Base-by-base conservation (phyloP, 176 grass and related monocot species). In the Bromus sterilis region DNA sequence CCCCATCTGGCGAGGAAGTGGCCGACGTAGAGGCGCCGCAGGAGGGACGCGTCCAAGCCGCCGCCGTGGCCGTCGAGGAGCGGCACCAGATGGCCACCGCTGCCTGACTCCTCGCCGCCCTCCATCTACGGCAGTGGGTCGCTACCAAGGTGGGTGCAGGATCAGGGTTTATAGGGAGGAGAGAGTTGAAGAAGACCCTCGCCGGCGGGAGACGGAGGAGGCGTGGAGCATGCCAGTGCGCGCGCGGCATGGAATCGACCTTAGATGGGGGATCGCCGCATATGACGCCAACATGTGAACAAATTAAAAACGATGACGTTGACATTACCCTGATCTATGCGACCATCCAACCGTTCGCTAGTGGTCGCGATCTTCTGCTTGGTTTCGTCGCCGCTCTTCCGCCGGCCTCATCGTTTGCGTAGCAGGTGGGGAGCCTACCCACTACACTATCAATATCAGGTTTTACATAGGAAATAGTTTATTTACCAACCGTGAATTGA, bases 1-100 rank as follows among this genome's bases (percentile, higher is more conserved):
- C 88, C 86, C 95, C 95, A 98, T 89, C 92, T 86, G 7, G 92
- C 86, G 20, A 98, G 93, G 66, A 91, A 92, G 79, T 98, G 95
- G 11, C 90, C 92, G 33, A 80, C 72, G 71, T 93, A 98, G 86
- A 95, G 89, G 44, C 88, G 76, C n/a, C 79, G 86, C 67, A 93
- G 79, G 55, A 95, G 84, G 4, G 79, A 78, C 21, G 40, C 71
- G 16, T 93, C 21, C 51, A 70, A 60, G 7, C 26, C 9, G 4
- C 16, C 35, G 46, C 21, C 43, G 9, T 13, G 30, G 20, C 31
- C 55, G 35, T 25, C 62, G 4, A 87, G 85, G 34, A 82, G 78
- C 30, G 85, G 85, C 70, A 49, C 74, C 42, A 78, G 65, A n/a
- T 41, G 79, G 51, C 62, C 57, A 9, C 23, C 42, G 42, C 42